phyloP scores from a whole-genome alignment of 2,329 filamentous ascomycete species.

The Ophiostoma himal-ulmi region DNA sequence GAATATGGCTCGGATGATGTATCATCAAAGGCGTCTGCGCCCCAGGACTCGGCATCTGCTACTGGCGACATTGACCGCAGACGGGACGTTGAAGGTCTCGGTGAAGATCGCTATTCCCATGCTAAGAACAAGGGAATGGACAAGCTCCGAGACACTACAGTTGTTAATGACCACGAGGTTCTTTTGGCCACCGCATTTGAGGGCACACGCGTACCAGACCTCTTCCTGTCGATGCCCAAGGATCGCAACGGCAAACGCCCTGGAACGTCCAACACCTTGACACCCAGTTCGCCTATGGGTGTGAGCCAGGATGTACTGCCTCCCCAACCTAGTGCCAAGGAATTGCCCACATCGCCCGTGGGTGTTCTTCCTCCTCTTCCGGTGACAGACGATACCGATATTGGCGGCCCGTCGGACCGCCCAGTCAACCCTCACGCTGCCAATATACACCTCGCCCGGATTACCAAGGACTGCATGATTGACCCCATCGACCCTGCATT shows the following conservation, averaged over 20 bases:
- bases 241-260: not conserved
- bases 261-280: not conserved
- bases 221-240: slow-evolving; percentile 4
- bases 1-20: slow-evolving; percentile 31
- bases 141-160: slow-evolving; percentile 63
- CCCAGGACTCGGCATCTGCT: slow-evolving; percentile 36
- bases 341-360: slow-evolving; percentile 41
- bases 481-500: slow-evolving; percentile 81
- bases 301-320: slow-evolving; percentile 44
- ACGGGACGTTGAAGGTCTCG: slow-evolving; percentile 72
- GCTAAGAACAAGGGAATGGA: slow-evolving; percentile 57
- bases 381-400: slow-evolving; percentile 70
- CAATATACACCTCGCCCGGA: slow-evolving; percentile 65
- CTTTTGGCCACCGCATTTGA: slow-evolving; percentile 49
- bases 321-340: slow-evolving; percentile 44
- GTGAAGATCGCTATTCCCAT: slow-evolving; percentile 66
- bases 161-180: slow-evolving; percentile 65
- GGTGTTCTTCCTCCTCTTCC: slow-evolving; percentile 68
- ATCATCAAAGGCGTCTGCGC: not conserved
- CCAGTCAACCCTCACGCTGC: slow-evolving; percentile 50
- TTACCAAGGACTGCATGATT: slow-evolving; percentile 89
- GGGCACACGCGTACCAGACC: slow-evolving; percentile 9
- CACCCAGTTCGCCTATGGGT: not conserved
- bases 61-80: slow-evolving; percentile 50
- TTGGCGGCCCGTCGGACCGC: slow-evolving; percentile 58